phyloP scores from a whole-genome alignment of 1,139 yeast species.

The Geotrichum candidum region DNA sequence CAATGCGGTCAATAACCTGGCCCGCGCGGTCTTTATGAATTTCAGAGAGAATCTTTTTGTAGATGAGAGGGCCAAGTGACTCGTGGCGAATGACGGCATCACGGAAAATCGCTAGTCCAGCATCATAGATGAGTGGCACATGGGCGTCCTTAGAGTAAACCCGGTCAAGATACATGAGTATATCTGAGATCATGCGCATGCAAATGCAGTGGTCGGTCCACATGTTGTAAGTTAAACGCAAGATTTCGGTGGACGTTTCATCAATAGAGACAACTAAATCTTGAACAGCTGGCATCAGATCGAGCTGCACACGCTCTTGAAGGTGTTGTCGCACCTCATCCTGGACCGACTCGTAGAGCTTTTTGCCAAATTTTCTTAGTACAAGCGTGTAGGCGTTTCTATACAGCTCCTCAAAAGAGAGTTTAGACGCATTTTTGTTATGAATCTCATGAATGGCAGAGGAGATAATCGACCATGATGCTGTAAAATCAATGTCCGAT shows the following conservation, averaged over 20 bases:
- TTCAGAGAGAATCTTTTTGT: slow-evolving; percentile 49
- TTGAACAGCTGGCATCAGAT: slow-evolving; percentile 21
- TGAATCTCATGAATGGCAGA: slow-evolving; percentile 75
- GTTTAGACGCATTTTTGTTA: slow-evolving; percentile 61
- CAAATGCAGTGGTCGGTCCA: slow-evolving; percentile 77
- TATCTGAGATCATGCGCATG: slow-evolving; percentile 79
- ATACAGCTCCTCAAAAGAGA: slow-evolving; percentile 82
- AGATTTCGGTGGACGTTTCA: slow-evolving; percentile 31
- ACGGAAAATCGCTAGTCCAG: slow-evolving; percentile 60
- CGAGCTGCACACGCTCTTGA: slow-evolving; percentile 29
- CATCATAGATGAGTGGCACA: slow-evolving; percentile 63
- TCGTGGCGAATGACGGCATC: slow-evolving; percentile 33
- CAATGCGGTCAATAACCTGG: slow-evolving; percentile 52
- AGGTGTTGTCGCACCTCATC: slow-evolving; percentile 49
- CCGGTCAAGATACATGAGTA: slow-evolving; percentile 77
- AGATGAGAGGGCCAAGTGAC: slow-evolving; percentile 45
- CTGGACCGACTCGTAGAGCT: slow-evolving; percentile 59
- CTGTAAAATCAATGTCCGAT: slow-evolving; percentile 50
- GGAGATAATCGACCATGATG: slow-evolving; percentile 65
- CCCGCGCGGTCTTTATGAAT: slow-evolving; percentile 58
- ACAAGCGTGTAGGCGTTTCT: slow-evolving; percentile 77
- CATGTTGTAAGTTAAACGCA: slow-evolving; percentile 44
- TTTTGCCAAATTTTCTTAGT: slow-evolving; percentile 63
- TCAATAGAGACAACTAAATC: slow-evolving; percentile 9
- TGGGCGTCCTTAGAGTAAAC: slow-evolving; percentile 75